These are phyloP conservation scores for Beta macrorhiza DNA, from an alignment of 179 eudicot genomes.

Conservation along the genomic window DNA sequence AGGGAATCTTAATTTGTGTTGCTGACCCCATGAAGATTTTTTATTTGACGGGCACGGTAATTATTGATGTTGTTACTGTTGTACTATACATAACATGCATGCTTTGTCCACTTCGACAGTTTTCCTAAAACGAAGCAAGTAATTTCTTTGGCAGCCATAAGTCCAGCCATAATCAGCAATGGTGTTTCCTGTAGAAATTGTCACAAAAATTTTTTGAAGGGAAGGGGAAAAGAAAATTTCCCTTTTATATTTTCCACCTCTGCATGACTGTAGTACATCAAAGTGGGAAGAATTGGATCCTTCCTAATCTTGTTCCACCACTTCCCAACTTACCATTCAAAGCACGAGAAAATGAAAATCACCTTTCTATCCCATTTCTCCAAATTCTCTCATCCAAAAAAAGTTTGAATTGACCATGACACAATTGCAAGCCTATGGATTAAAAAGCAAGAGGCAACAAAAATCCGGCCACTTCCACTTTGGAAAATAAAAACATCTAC, in stretches of 20 bases:
- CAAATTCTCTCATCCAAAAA: not conserved
- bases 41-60: not conserved
- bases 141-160: not conserved
- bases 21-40: not conserved
- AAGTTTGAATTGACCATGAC: not conserved
- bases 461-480: not conserved
- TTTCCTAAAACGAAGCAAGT: not conserved
- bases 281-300: not conserved
- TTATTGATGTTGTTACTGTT: not conserved
- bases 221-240: not conserved
- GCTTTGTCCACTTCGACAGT: not conserved
- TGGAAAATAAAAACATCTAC: not conserved
- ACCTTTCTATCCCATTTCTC: not conserved
- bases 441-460: not conserved
- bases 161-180: not conserved
- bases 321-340: not conserved
- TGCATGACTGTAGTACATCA: not conserved
- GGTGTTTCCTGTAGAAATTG: not conserved
- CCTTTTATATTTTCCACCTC: not conserved
- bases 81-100: not conserved
- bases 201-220: not conserved
- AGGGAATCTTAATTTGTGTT: not conserved
- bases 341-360: not conserved
- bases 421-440: not conserved
- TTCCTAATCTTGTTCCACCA: not conserved